Evolutionary conservation across 1,284 basidiomycete genomes (phyloP).

Genomic region (Tetrapyrgos nigripes): DNA sequence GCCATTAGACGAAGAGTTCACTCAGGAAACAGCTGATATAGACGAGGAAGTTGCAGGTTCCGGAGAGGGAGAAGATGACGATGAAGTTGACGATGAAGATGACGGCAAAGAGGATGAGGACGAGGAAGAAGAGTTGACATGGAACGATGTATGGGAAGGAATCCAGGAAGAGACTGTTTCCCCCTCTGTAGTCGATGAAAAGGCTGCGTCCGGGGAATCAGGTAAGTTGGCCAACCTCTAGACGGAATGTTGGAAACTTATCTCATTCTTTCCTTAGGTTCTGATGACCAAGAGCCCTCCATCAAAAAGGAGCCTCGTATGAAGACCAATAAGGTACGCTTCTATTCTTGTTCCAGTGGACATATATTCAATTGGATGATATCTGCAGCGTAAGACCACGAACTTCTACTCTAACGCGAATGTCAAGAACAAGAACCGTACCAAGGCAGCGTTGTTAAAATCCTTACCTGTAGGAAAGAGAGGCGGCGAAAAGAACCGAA

Average conservation of each 20-base stretch:
- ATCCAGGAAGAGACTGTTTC: conserved; percentile 37
- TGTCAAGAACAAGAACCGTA: conserved; percentile 88
- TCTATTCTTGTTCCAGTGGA: conserved; percentile 6
- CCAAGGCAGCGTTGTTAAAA: conserved; percentile 64
- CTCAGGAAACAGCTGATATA: no score
- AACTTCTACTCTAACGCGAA: conserved; percentile 92
- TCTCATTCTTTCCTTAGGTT: conserved; percentile 36
- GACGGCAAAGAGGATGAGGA: conserved; percentile 43
- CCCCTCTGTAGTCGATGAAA: conserved; percentile 31
- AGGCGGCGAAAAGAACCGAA: conserved; percentile 32
- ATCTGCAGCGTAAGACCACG: conserved; percentile 76
- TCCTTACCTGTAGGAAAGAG: conserved; percentile 55
- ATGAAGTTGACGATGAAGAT: conserved; percentile 40
- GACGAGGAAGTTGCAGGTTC: conserved; percentile 40
- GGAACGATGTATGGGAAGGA: conserved; percentile 73
- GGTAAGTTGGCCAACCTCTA: neutral
- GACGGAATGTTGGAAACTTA: neutral
- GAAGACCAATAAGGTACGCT: conserved; percentile 84
- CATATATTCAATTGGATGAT: conserved; percentile 3
- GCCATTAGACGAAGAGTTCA: conserved; percentile 61
- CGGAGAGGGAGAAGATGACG: conserved; percentile 36
- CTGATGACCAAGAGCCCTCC: conserved; percentile 23
- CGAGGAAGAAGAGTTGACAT: conserved; percentile 57
- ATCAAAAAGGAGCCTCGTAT: conserved; percentile 75
- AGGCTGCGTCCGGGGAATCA: conserved; percentile 21